A percentile compares a stretch with the other conserved stretches of the same genome.
Conservation (phyloP, 768 basidiomycete species). For the Pleurotus djamor region DNA sequence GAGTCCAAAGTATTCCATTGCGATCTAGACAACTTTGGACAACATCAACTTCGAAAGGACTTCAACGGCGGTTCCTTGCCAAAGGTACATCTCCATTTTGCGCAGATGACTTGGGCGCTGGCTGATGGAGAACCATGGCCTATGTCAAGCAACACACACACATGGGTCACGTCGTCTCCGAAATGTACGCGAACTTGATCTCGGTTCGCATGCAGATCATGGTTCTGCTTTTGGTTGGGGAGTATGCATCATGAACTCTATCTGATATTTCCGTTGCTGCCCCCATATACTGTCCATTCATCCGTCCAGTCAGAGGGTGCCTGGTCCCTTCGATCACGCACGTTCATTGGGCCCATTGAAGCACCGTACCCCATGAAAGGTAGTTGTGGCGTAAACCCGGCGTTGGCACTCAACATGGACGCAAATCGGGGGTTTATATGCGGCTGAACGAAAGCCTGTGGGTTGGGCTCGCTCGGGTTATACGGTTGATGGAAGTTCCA, state of each 20-base stretch:
- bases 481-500: conserved; percentile 17
- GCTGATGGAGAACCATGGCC: too few species aligned
- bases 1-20: too few species aligned
- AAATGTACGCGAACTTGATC: background rate
- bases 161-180: background rate
- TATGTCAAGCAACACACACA: too few species aligned
- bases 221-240: background rate
- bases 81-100: too few species aligned
- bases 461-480: conserved; percentile 10
- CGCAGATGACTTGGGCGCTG: too few species aligned
- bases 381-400: conserved; percentile 22
- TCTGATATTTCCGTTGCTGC: conserved; percentile 16
- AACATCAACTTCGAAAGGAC: too few species aligned
- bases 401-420: conserved; percentile 53
- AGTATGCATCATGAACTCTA: conserved; percentile 10
- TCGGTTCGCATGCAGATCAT: background rate
- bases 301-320: conserved; percentile 25
- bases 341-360: conserved; percentile 8
- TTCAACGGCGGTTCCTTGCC: too few species aligned
- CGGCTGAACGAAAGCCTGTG: conserved; percentile 54
- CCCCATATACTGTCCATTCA: conserved; percentile 34
- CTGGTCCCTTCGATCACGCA: conserved; percentile 1
- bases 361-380: conserved; percentile 2
- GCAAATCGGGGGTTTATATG: conserved; percentile 86
- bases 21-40: too few species aligned